phyloP scores from a whole-genome alignment of 176 grass and related monocot species.

The Phyllostachys edulis region DNA sequence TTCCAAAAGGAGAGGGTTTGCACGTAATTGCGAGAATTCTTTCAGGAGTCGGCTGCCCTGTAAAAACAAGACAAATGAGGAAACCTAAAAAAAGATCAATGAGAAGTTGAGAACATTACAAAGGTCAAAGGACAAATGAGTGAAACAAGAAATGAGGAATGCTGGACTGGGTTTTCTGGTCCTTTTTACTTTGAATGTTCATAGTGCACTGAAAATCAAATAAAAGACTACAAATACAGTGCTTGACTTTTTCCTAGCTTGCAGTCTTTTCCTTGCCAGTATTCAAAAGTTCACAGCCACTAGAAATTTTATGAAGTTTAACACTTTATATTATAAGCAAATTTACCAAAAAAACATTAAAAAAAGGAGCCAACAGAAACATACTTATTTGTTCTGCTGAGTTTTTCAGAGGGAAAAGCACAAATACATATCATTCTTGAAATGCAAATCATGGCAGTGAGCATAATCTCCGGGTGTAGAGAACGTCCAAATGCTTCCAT shows the following conservation, averaged over 20 bases:
- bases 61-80: slow-evolving; percentile 10
- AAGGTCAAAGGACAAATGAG: background rate
- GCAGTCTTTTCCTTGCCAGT: background rate
- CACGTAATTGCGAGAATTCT: background rate
- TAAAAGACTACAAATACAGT: background rate
- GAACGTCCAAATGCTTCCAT: slow-evolving; percentile 3
- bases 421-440: background rate
- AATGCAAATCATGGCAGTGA: background rate
- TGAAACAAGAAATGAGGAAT: background rate
- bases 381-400: background rate
- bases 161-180: background rate
- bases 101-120: background rate
- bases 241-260: slow-evolving; percentile 23
- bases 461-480: background rate
- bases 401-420: background rate
- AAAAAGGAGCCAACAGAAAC: slow-evolving; percentile 12
- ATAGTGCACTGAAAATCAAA: background rate
- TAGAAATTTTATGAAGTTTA: background rate
- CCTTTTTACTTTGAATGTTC: background rate
- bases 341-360: background rate
- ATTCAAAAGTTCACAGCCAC: background rate
- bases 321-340: background rate
- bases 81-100: background rate
- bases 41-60: background rate
- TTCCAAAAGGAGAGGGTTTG: background rate